These are phyloP conservation scores for Amaranthus palmeri DNA, from an alignment of 148 eudicot genomes.

Conservation along the genomic window DNA sequence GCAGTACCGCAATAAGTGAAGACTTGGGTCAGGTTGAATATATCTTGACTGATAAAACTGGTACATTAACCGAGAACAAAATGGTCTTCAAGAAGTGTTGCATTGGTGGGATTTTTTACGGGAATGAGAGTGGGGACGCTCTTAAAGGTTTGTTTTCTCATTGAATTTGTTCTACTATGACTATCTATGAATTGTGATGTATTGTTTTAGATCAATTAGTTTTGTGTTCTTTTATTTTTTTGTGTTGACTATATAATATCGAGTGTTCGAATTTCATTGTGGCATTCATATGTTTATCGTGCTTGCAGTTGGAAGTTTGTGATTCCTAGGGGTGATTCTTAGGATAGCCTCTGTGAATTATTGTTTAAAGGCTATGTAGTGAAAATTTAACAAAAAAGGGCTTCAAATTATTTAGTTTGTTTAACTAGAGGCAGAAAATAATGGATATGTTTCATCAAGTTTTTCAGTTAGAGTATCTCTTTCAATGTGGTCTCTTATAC, in stretches of 20 bases:
- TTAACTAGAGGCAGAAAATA: too few relatives aligned
- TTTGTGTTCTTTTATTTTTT: neutral
- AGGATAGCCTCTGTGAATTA: too few relatives aligned
- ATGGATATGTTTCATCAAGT: too few relatives aligned
- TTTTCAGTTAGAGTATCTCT: too few relatives aligned
- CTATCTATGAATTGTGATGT: neutral
- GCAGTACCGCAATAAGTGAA: constrained; percentile 99
- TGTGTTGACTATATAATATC: neutral
- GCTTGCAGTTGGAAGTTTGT: neutral
- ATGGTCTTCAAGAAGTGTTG: constrained; percentile 93
- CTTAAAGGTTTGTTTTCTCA: constrained; percentile 58
- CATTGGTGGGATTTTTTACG: constrained; percentile 69
- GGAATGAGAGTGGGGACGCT: constrained; percentile 92
- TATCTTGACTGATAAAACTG: constrained; percentile 97
- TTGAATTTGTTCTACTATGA: neutral
- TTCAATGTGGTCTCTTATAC: too few relatives aligned
- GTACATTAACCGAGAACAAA: constrained; percentile 90
- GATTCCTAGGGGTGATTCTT: too few relatives aligned
- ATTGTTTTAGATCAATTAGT: neutral
- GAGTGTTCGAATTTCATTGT: neutral
- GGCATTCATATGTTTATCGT: neutral
- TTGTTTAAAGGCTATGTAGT: too few relatives aligned
- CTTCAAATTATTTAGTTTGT: too few relatives aligned
- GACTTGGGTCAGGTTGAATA: constrained; percentile 99
- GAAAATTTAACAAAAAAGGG: too few relatives aligned